phyloP scores from a whole-genome alignment of 2,329 filamentous ascomycete species.

The Chlorencoelia australis region DNA sequence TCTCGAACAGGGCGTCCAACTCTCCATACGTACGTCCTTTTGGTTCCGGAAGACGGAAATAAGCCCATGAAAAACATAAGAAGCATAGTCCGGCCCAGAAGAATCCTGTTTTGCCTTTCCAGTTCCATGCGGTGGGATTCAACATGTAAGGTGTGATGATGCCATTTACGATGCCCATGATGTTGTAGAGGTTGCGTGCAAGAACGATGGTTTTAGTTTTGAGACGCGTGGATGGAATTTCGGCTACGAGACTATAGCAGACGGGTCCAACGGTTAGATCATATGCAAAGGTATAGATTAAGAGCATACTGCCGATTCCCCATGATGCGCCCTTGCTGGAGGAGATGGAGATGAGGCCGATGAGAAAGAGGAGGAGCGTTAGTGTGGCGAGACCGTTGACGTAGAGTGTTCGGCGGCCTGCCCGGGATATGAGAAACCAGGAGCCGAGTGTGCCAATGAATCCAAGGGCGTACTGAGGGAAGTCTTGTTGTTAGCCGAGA shows the following conservation, averaged over 20 bases:
- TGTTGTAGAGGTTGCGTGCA: slow-evolving; percentile 59
- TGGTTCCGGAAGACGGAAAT: slow-evolving; percentile 74
- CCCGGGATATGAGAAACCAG: slow-evolving; percentile 37
- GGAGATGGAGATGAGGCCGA: slow-evolving; percentile 36
- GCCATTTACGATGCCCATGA: slow-evolving; percentile 68
- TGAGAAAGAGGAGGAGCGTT: slow-evolving; percentile 35
- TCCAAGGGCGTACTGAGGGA: slow-evolving; percentile 31
- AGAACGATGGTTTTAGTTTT: slow-evolving; percentile 86
- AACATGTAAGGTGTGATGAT: slow-evolving; percentile 86
- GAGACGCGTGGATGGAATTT: slow-evolving; percentile 69
- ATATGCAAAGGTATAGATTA: slow-evolving; percentile 71
- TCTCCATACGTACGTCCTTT: slow-evolving; percentile 35
- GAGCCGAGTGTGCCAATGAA: slow-evolving; percentile 40
- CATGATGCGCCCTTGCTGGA: slow-evolving; percentile 32
- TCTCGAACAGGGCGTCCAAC: slow-evolving; percentile 70
- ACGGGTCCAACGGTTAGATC: slow-evolving; percentile 80
- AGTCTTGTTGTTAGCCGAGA: background rate
- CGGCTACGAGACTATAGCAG: slow-evolving; percentile 75
- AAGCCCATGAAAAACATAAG: slow-evolving; percentile 70
- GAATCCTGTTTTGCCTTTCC: slow-evolving; percentile 76
- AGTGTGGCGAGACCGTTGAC: slow-evolving; percentile 35
- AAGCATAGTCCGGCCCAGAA: slow-evolving; percentile 80
- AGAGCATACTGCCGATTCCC: slow-evolving; percentile 52
- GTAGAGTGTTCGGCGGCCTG: slow-evolving; percentile 41
- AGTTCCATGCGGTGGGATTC: slow-evolving; percentile 77